These are phyloP conservation scores for Hypoxylon trugodes DNA, from an alignment of 495 filamentous ascomycete species.

Conservation along the genomic window DNA sequence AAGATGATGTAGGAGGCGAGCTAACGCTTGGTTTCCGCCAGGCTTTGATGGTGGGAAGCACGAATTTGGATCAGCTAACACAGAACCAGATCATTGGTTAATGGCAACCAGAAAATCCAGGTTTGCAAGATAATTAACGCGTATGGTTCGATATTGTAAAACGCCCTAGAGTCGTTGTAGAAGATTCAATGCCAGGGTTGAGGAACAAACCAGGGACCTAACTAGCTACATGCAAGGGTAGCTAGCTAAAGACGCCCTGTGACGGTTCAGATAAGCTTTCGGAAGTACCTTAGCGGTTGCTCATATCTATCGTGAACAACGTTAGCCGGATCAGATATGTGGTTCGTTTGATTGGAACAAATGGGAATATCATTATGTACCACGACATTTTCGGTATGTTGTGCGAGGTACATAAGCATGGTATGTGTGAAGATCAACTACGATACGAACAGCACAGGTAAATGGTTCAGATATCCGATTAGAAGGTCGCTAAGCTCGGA, in stretches of 20 bases:
- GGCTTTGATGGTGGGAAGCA: constrained; percentile 2
- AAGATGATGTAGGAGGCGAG: constrained; percentile 20
- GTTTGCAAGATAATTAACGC: background rate
- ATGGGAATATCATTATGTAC: background rate
- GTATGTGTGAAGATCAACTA: too few relatives aligned
- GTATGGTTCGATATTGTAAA: background rate
- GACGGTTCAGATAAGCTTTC: constrained; percentile 28
- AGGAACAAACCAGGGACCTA: background rate
- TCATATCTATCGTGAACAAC: background rate
- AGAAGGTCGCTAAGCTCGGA: too few relatives aligned
- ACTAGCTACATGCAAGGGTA: background rate
- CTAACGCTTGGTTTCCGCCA: background rate
- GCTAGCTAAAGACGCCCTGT: background rate
- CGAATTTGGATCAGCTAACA: background rate
- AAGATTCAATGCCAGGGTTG: background rate
- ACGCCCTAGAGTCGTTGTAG: background rate
- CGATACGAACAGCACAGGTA: too few relatives aligned
- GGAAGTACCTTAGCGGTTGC: background rate
- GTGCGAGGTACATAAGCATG: background rate
- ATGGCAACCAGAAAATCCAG: background rate
- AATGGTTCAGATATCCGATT: too few relatives aligned
- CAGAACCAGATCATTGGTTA: background rate
- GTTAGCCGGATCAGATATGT: background rate
- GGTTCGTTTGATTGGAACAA: background rate
- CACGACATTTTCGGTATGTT: background rate